A percentile compares a stretch with the other conserved stretches of the same genome.
Conservation (phyloP, 805 yeast genomes). For the Dipodascus albidus region DNA sequence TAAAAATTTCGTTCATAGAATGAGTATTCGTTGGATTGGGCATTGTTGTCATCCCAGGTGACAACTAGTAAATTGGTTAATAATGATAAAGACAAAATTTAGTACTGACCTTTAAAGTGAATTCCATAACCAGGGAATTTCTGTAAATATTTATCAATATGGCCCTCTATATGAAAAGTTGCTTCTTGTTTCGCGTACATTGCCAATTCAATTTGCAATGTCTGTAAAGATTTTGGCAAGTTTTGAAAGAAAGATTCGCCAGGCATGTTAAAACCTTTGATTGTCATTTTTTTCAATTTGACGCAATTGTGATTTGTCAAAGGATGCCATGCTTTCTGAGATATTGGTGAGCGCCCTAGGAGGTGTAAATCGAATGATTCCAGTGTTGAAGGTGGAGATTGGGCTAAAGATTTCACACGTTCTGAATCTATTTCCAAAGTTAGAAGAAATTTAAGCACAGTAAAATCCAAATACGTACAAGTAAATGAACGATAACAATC, state of each 20-base stretch:
- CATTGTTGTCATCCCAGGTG: neutral
- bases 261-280: conserved; percentile 10
- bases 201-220: conserved; percentile 7
- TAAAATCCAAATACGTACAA: neutral
- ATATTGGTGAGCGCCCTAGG: conserved; percentile 7
- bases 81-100: neutral
- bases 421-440: conserved; percentile 3
- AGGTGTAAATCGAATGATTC: conserved; percentile 7
- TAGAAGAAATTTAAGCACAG: neutral
- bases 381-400: conserved; percentile 9
- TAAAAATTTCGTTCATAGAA: neutral
- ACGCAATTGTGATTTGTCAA: conserved; percentile 4
- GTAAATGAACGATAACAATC: conserved; percentile 10
- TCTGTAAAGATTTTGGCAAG: conserved; percentile 7
- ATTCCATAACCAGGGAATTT: neutral
- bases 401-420: conserved; percentile 8
- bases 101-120: neutral
- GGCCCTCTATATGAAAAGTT: neutral
- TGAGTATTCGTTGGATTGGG: neutral
- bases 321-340: conserved; percentile 8
- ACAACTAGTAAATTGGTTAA: neutral
- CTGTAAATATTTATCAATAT: neutral
- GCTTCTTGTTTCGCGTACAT: conserved; percentile 1
- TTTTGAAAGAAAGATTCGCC: conserved; percentile 6
- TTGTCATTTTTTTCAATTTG: conserved; percentile 7